These are phyloP conservation scores for Prunus kanzakura DNA, from an alignment of 306 rosid genomes.

Conservation along the genomic window DNA sequence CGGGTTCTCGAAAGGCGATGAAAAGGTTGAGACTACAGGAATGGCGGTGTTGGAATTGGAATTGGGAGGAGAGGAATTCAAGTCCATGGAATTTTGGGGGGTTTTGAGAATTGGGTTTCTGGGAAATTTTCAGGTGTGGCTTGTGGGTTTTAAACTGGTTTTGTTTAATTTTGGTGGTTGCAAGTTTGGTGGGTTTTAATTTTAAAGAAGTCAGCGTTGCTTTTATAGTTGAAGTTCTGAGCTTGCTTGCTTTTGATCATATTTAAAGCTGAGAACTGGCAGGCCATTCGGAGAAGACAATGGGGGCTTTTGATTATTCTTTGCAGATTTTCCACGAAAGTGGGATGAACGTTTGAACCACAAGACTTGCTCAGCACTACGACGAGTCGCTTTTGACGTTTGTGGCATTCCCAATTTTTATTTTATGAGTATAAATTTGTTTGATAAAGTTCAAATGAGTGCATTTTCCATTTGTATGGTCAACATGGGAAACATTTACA, in stretches of 20 bases:
- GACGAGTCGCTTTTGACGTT: too few relatives aligned
- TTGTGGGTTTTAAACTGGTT: background rate
- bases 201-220: background rate
- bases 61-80: slow-evolving; percentile 39
- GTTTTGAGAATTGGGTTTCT: background rate
- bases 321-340: background rate
- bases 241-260: background rate
- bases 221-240: too few relatives aligned
- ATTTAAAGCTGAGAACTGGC: background rate
- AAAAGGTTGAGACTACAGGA: slow-evolving; percentile 49
- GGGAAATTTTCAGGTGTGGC: background rate
- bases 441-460: too few relatives aligned
- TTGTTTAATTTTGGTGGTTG: background rate
- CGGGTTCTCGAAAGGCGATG: slow-evolving; percentile 20
- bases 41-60: slow-evolving; percentile 35
- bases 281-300: background rate
- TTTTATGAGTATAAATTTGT: too few relatives aligned
- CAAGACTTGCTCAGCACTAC: background rate
- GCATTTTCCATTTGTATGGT: too few relatives aligned
- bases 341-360: background rate
- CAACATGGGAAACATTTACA: too few relatives aligned
- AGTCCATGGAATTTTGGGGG: slow-evolving; percentile 41
- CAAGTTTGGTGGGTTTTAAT: background rate
- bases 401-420: too few relatives aligned
- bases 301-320: too few relatives aligned